phyloP scores from a whole-genome alignment of 2,329 filamentous ascomycete genomes.

The Diaporthe destruens region DNA sequence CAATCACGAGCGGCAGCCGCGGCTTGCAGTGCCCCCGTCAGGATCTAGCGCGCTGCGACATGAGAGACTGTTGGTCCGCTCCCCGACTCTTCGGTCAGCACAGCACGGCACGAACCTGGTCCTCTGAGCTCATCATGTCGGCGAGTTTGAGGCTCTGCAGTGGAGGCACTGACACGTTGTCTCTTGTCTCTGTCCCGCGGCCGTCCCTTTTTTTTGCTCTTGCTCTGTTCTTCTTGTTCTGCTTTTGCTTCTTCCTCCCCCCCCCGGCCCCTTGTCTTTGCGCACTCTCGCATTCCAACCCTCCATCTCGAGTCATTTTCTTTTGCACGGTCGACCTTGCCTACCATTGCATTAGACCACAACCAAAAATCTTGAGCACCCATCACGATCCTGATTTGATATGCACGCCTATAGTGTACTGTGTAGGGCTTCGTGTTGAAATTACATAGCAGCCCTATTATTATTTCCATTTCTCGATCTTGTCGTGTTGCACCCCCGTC shows the following conservation, averaged over 20 bases:
- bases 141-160: constrained; percentile 33
- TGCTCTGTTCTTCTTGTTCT: not conserved
- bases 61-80: constrained; percentile 28
- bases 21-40: not conserved
- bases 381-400: not conserved
- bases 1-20: constrained; percentile 2
- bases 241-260: not conserved
- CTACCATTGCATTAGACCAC: constrained; percentile 14
- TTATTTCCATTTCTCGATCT: not conserved
- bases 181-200: constrained; percentile 5
- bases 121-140: constrained; percentile 3
- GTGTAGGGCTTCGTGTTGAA: not conserved
- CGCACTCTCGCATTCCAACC: constrained; percentile 16
- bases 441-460: not conserved
- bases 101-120: constrained; percentile 7
- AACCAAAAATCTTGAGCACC: not conserved
- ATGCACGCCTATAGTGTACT: no score
- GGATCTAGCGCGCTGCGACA: constrained; percentile 13
- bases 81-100: constrained; percentile 15
- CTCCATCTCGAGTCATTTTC: constrained; percentile 7
- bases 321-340: not conserved
- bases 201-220: not conserved
- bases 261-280: not conserved
- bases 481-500: not conserved
- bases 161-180: constrained; percentile 27